Base-by-base conservation (phyloP, 176 grass and related monocot species). In the Aegilops bicornis region DNA sequence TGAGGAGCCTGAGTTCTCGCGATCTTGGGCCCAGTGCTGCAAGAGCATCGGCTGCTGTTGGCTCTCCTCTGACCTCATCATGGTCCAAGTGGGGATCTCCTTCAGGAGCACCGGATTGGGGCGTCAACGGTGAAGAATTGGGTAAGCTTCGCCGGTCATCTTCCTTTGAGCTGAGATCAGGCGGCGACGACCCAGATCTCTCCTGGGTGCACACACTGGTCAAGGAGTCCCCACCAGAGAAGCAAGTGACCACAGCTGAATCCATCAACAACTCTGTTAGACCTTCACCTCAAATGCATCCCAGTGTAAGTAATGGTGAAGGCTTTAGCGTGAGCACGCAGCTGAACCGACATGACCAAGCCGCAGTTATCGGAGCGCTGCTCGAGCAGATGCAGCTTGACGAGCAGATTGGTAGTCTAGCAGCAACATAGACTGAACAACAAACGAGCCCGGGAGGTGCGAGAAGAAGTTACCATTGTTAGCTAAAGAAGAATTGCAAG, bases 121-220 rank as follows among this genome's bases (percentile, higher is more conserved):
- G 88, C 0, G 88, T 94, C 30, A 87, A 92, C 66, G 86, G 90
- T 74, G 95, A 92, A 76, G 95, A 97, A 66, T 79, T 94, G 77
- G 92, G 92, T 47, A 77, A 85, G 70, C 92, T 97, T 62, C 79
- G 81, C n/a, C 73, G 89, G 3, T 94, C 94, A 69, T 97, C 95
- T n/a, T 94, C 95, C 19, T 97, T 97, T 81, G 95, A 97, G 47
- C 67, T 91, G 81, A 83, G 82, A 23, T 91, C 68, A 77, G 88
- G 80, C 48, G 62, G 82, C 15, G 94, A 94, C 39, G 94, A 97
- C 45, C 94, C 92, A 20, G 94, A 97, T 82, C 70, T 97, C 22
- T 97, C 94, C 22, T 97, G 94, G 94, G 91, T 96, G 13, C 91
- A 96, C 75, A 91, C 94, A 56, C 66, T 96, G 69, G 89, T 93